phyloP scores from a whole-genome alignment of 495 filamentous ascomycete species.

The Hyaloscypha variabilis region DNA sequence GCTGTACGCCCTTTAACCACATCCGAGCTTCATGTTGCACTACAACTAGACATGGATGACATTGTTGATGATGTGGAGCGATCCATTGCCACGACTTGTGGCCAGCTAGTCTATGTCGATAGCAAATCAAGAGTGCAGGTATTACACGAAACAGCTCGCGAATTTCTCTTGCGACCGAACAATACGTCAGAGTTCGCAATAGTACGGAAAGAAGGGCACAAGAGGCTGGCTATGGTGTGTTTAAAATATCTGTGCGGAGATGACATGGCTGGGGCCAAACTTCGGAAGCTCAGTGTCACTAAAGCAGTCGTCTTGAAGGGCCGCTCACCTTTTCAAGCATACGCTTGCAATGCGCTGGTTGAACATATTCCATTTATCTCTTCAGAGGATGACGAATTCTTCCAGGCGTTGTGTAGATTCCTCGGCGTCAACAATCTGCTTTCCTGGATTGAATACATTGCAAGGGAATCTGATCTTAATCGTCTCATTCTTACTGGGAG shows the following conservation, averaged over 20 bases:
- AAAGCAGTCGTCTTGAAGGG: neutral
- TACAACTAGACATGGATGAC: slow-evolving; percentile 18
- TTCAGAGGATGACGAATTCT: neutral
- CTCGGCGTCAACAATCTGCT: neutral
- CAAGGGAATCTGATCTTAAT: neutral
- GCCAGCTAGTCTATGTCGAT: slow-evolving; percentile 37
- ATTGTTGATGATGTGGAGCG: slow-evolving; percentile 5
- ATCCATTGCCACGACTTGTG: slow-evolving; percentile 30
- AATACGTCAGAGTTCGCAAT: neutral
- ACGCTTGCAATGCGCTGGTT: neutral
- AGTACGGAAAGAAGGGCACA: neutral
- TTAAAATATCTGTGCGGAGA: neutral
- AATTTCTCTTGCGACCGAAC: neutral
- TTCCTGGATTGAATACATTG: neutral
- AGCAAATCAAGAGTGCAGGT: neutral
- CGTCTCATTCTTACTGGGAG: neutral
- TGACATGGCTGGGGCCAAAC: neutral
- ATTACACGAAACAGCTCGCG: neutral
- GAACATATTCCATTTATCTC: neutral
- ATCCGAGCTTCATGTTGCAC: slow-evolving; percentile 16
- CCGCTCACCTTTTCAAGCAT: neutral
- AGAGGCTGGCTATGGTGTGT: neutral
- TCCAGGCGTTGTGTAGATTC: neutral
- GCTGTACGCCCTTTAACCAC: slow-evolving; percentile 16
- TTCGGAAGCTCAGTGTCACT: neutral